Evolutionary conservation across 2,329 filamentous ascomycete species (phyloP).

Genomic region (Aureobasidium sp.): DNA sequence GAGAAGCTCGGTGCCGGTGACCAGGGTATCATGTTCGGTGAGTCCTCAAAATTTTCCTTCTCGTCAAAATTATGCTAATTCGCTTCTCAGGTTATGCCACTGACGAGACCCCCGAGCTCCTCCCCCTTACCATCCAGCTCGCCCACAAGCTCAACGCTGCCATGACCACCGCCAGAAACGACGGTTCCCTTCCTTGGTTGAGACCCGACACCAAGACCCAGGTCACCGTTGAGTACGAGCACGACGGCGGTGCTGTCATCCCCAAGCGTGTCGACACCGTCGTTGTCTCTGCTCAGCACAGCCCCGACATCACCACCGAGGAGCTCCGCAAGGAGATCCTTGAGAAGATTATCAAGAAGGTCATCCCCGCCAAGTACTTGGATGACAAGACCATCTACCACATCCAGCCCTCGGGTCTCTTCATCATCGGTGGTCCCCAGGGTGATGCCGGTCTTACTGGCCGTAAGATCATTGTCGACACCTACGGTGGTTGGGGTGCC

Average conservation of each 20-base stretch:
- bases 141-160: conserved; percentile 96
- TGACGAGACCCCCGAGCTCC: conserved; percentile 95
- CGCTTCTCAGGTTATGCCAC: conserved; percentile 67
- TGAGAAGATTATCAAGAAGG: conserved; percentile 94
- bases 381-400: conserved; percentile 94
- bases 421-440: conserved; percentile 98
- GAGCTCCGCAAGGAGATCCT: conserved; percentile 87
- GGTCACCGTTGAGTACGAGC: conserved; percentile 97
- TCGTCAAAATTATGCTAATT: background rate
- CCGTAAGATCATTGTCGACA: conserved; percentile 99
- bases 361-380: conserved; percentile 86
- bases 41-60: background rate
- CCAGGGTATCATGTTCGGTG: conserved; percentile 99
- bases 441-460: conserved; percentile 97
- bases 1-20: conserved; percentile 98
- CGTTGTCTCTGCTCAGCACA: conserved; percentile 94
- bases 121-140: conserved; percentile 87
- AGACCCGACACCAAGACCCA: conserved; percentile 99
- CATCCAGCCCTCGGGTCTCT: conserved; percentile 96
- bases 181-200: conserved; percentile 86
- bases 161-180: conserved; percentile 82
- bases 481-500: conserved; percentile 98
- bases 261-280: conserved; percentile 92
- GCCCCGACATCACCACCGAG: conserved; percentile 80
- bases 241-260: conserved; percentile 89